Evolutionary conservation across 1,284 basidiomycete genomes (phyloP), one percentile per base, ranked within the genome.

Genomic region (Xerocomus alliaceus): DNA sequence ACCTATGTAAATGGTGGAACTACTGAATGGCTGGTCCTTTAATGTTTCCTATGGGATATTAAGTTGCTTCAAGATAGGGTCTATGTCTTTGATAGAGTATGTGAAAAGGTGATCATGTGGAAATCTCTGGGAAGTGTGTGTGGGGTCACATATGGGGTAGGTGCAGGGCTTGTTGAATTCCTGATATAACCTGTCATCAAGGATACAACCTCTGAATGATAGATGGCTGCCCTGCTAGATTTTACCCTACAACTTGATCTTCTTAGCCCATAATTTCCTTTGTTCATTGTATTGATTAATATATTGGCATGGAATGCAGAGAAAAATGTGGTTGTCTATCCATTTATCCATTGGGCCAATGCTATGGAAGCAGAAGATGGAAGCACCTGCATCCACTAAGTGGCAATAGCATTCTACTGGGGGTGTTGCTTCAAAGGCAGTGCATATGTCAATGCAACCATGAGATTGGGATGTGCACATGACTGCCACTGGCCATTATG

Each of bases 1-100:
- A 0, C 61, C 56, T 31, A 62, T 67, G 34, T 60, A 68, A 0
- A 7, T 51, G 0, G 63, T 47, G 0, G 46, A 15, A 0, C 12
- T 9, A 2, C 10, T 0, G 9, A 68, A 68, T 0, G 60, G 57
- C 4, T 64, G 58, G 18, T 65, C 62, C 26, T 68, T 68, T 4
- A 45, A 37, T 1, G 0, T 3, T 46, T 75, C 70, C 70, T 70
- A 81, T 0, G 71, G 71, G 13, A 77, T 75, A 0, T 78, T 77
- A 11, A 81, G 66, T 0, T 39, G 0, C 0, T 58, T 17, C 4
- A 74, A 76, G 0, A 78, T 4, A 1, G 1, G 1, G 17, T 63
- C 24, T 0, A 65, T 29, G 13, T 65, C 46, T 0, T 13, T 3
- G 0, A 65, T 1, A 6, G 2, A 17, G 32, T 63, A 60, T 0